Conservation (phyloP, 352 stramenopile species). For the Pythium graminicola region DNA sequence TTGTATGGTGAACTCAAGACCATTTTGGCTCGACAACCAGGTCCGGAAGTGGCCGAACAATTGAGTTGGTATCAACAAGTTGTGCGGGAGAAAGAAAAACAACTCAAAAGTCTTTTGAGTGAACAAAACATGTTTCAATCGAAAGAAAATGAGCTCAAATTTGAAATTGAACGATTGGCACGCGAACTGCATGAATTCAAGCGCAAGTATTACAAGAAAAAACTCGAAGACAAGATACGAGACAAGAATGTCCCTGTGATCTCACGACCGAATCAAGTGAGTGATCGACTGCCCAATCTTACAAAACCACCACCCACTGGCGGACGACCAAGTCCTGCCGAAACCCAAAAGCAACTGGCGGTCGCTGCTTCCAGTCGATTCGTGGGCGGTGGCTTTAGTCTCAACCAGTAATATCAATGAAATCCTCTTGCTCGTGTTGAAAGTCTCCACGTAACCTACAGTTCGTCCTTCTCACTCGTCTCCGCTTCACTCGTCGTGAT, state of each 20-base stretch:
- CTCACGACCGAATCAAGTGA: conserved; percentile 28
- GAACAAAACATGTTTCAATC: conserved; percentile 97
- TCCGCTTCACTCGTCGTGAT: conserved; percentile 25
- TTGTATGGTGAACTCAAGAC: conserved; percentile 90
- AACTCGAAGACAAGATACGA: conserved; percentile 81
- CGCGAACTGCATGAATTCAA: conserved; percentile 93
- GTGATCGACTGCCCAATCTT: conserved; percentile 34
- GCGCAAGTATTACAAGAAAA: conserved; percentile 94
- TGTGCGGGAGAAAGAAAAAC: conserved; percentile 94
- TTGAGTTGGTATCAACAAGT: conserved; percentile 90
- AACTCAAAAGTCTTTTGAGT: conserved; percentile 95
- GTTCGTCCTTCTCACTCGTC: conserved; percentile 59
- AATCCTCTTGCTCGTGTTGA: too few relatives aligned
- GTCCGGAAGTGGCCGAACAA: conserved; percentile 86
- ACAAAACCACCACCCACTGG: conserved; percentile 17
- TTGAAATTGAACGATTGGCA: conserved; percentile 90
- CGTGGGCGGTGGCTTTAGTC: conserved; percentile 90
- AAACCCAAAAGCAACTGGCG: conserved; percentile 81
- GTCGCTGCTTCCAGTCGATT: conserved; percentile 84
- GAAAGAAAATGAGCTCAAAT: conserved; percentile 94
- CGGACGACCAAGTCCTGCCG: conserved; percentile 38
- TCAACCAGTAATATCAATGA: too few relatives aligned
- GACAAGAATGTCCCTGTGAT: conserved; percentile 42
- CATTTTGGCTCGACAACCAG: conserved; percentile 80
- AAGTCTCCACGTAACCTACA: conserved; percentile 37